Base-by-base conservation (phyloP, 1,284 basidiomycete genomes). In the Ceratorhiza oryzae-sativae region DNA sequence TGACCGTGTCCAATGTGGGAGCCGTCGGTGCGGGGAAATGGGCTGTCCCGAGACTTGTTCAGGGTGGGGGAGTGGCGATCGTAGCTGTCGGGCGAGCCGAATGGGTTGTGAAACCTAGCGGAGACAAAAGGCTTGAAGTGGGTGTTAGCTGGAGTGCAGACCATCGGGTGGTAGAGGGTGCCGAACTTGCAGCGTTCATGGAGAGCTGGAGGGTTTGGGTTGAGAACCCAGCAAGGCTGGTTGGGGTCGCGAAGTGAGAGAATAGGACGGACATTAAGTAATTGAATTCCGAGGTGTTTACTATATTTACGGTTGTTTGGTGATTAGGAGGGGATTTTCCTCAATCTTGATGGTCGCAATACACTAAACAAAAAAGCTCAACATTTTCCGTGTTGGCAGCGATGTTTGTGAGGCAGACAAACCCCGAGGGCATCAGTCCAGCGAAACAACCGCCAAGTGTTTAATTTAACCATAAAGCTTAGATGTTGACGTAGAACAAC, bases 121-220 rank as follows among this genome's bases (percentile, higher is more conserved):
- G 78, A 32, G 76, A 76, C 68, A 80, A 81, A 36, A 84, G 93
- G 76, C 80, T 96, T 73, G 88, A 89, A 80, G 81, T 94, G 59
- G 87, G 88, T 25, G 86, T 94, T 2, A 92, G 91, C 73, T 96
- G 94, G 91, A 90, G 88, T 75, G 95, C 91, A 36, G 95, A 97
- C 79, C 95, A 97, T 82, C 82, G 95, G 20, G 89, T 97, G 5
- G 90, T 97, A 8, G 95, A 97, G 79, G 95, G 95, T 5, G 95
- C 94, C 0, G 95, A 97, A 82, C 80, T 97, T 73, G 94, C 94
- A 55, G 90, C 90, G 71, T 94, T 97, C 79, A 92, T 95, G 61
- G 93, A 96, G 81, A 85, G 86, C 53, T 97, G 95, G 94, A 90
- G 95, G 76, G 83, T 81, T 23, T 94, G 89, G 82, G 89, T 96